Evolutionary conservation across 805 yeast genomes (phyloP).

Genomic region (Zygoascus tannicola): DNA sequence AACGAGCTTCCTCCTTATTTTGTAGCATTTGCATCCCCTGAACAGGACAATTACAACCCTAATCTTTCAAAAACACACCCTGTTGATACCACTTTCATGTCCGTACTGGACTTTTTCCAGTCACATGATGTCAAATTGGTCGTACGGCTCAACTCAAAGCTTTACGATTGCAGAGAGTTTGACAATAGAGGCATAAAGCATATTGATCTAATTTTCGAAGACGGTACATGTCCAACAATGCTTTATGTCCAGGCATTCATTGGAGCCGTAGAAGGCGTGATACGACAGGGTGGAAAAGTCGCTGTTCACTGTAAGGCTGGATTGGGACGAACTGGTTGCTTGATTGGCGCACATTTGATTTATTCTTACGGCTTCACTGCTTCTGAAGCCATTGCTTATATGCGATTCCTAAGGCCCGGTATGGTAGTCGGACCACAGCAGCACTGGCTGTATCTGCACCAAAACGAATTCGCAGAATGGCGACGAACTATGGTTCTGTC

Average conservation of each 20-base stretch:
- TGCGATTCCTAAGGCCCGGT: constrained; percentile 95
- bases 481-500: constrained; percentile 81
- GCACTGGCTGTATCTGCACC: constrained; percentile 96
- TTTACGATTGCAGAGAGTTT: constrained; percentile 79
- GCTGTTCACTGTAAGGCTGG: constrained; percentile 99
- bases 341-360: constrained; percentile 93
- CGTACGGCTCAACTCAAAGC: constrained; percentile 83
- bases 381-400: constrained; percentile 89
- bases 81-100: constrained; percentile 40
- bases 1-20: constrained; percentile 87
- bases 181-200: constrained; percentile 78
- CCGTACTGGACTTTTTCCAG: constrained; percentile 70
- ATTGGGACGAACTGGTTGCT: constrained; percentile 93
- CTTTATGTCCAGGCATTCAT: constrained; percentile 86
- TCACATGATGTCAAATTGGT: constrained; percentile 74
- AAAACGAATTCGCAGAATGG: constrained; percentile 95
- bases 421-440: constrained; percentile 99
- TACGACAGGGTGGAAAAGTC: constrained; percentile 77
- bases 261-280: constrained; percentile 90
- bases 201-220: constrained; percentile 93
- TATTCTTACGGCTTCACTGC: constrained; percentile 97
- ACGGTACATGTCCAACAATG: constrained; percentile 95
- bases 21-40: constrained; percentile 97
- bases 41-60: constrained; percentile 24
- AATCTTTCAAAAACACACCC: constrained; percentile 9